A percentile compares a stretch with the other conserved stretches of the same genome.
phyloP scores from a whole-genome alignment of 208 protist genomes.

The Crithidia sp. region DNA sequence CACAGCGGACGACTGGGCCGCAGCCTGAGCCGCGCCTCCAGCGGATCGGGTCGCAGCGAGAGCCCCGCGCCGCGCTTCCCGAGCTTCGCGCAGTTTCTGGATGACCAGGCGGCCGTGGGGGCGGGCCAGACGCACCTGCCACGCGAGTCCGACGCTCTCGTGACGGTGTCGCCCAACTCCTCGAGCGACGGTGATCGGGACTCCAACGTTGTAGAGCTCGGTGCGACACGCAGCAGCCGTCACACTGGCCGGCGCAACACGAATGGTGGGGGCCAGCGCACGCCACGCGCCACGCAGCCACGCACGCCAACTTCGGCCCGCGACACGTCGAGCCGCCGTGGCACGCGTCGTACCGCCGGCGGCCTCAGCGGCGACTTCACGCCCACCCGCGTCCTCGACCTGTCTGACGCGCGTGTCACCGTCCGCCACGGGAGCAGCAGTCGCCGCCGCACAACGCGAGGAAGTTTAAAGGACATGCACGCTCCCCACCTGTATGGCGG shows the following conservation, averaged over 20 bases:
- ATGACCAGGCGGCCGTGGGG: constrained; percentile 50
- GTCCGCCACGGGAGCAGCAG: constrained; percentile 23
- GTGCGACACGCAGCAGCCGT: constrained; percentile 15
- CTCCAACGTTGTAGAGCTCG: constrained; percentile 25
- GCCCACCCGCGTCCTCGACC: constrained; percentile 28
- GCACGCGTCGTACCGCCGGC: constrained; percentile 14
- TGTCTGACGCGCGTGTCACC: constrained; percentile 29
- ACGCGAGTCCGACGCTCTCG: constrained; percentile 30
- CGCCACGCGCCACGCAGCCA: constrained; percentile 19
- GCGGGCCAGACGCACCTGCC: constrained; percentile 23
- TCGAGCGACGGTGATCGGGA: constrained; percentile 12
- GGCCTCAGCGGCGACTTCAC: constrained; percentile 25
- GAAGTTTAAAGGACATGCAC: constrained; percentile 27
- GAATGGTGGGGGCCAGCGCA: not conserved
- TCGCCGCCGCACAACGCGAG: constrained; percentile 23
- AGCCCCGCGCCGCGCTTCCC: constrained; percentile 87
- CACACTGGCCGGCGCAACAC: constrained; percentile 10
- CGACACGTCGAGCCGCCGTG: constrained; percentile 12
- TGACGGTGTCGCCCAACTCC: constrained; percentile 49
- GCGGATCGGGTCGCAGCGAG: constrained; percentile 31
- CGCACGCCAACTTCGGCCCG: constrained; percentile 17
- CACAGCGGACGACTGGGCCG: constrained; percentile 10
- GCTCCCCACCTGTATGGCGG: constrained; percentile 35
- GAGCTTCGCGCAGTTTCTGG: constrained; percentile 73
- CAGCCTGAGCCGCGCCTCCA: constrained; percentile 26